Evolutionary conservation across 768 basidiomycete species (phyloP).

Genomic region (Russula sp.): DNA sequence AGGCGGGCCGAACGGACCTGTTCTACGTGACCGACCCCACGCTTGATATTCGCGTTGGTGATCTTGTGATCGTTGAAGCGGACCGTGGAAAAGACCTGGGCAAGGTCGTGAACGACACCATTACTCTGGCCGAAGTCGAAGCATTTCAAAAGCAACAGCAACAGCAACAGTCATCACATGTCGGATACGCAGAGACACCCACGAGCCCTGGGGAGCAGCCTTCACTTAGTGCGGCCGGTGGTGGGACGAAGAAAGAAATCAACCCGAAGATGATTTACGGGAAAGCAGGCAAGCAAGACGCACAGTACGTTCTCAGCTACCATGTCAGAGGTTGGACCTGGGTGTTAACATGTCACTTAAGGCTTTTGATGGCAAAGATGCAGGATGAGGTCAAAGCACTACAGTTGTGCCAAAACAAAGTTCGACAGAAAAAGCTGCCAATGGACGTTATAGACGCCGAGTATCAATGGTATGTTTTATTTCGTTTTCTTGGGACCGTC

Average conservation of each 20-base stretch:
- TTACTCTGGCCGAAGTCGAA: slow-evolving; percentile 87
- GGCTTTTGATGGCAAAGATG: slow-evolving; percentile 74
- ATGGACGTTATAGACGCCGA: slow-evolving; percentile 99
- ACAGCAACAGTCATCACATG: slow-evolving; percentile 42
- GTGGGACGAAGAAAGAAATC: slow-evolving; percentile 78
- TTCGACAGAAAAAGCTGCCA: slow-evolving; percentile 88
- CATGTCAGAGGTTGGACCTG: slow-evolving; percentile 6
- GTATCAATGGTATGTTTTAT: slow-evolving; percentile 81
- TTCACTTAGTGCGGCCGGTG: slow-evolving; percentile 31
- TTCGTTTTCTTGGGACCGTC: background rate
- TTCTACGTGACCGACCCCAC: slow-evolving; percentile 81
- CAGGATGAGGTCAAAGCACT: slow-evolving; percentile 92
- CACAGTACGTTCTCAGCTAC: slow-evolving; percentile 54
- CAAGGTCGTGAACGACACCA: slow-evolving; percentile 86
- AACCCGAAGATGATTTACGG: slow-evolving; percentile 96
- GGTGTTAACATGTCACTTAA: slow-evolving; percentile 34
- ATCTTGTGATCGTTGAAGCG: slow-evolving; percentile 94
- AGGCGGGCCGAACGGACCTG: slow-evolving; percentile 91
- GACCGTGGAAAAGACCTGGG: slow-evolving; percentile 93
- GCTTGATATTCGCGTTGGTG: slow-evolving; percentile 71
- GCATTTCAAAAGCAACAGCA: slow-evolving; percentile 82
- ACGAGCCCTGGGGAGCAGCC: slow-evolving; percentile 47
- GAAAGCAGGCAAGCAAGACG: slow-evolving; percentile 79
- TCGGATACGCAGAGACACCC: slow-evolving; percentile 43
- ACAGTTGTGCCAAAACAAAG: slow-evolving; percentile 87